Conservation (phyloP, 805 yeast species). For the Debaryomyces prosopidis region DNA sequence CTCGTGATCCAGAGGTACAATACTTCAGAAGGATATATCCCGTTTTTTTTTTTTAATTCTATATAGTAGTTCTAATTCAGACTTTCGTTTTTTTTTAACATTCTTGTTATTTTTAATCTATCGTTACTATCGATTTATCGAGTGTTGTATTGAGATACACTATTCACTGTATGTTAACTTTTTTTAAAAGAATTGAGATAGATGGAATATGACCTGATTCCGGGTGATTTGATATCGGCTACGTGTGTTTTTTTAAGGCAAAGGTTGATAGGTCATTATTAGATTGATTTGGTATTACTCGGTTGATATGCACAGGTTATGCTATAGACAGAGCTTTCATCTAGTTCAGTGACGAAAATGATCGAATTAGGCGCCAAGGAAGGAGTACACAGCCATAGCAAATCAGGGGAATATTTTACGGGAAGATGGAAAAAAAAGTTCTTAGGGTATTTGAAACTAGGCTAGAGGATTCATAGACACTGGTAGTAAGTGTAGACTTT, state of each 20-base stretch:
- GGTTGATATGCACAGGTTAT: too few species aligned
- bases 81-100: constrained; percentile 1
- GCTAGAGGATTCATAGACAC: too few species aligned
- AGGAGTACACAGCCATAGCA: too few species aligned
- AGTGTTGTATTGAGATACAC: neutral
- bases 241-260: too few species aligned
- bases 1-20: neutral
- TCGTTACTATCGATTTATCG: neutral
- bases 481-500: too few species aligned
- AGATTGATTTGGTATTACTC: too few species aligned
- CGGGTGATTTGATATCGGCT: neutral
- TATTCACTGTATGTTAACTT: neutral
- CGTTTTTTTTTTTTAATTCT: neutral
- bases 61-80: neutral
- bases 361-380: too few species aligned
- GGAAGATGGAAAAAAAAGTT: too few species aligned
- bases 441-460: neutral
- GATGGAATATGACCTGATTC: neutral
- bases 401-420: too few species aligned
- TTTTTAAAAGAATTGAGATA: constrained; percentile 2
- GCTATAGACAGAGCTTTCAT: too few species aligned
- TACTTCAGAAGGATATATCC: neutral
- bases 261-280: too few species aligned
- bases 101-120: neutral
- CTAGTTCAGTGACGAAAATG: too few species aligned